phyloP scores from a whole-genome alignment of 148 eudicot species.

The Camellia granthamiana region DNA sequence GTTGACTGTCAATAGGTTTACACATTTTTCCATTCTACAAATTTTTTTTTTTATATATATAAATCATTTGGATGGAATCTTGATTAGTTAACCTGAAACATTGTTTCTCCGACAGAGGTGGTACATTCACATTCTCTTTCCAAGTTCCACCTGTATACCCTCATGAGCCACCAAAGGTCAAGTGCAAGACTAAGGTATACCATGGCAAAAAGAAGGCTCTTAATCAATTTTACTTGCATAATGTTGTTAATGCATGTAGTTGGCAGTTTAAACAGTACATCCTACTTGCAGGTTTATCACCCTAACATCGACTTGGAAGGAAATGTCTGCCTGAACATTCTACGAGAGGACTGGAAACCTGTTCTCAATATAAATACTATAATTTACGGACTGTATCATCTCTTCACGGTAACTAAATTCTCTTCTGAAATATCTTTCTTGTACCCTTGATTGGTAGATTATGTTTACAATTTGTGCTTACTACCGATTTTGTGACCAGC shows the following conservation, averaged over 20 bases:
- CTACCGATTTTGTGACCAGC: conserved; percentile 36
- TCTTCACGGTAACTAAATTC: conserved; percentile 64
- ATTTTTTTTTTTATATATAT: not conserved
- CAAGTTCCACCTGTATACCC: conserved; percentile 67
- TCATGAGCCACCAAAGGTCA: conserved; percentile 74
- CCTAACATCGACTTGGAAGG: conserved; percentile 44
- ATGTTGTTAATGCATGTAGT: not conserved
- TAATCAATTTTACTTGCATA: not conserved
- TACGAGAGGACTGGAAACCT: conserved; percentile 23
- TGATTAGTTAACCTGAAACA: not conserved
- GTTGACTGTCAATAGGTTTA: not conserved
- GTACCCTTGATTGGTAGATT: not conserved
- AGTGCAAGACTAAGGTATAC: conserved; percentile 66
- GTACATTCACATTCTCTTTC: conserved; percentile 52
- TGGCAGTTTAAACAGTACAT: not conserved
- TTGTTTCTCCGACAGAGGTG: conserved; percentile 41
- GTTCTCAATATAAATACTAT: conserved; percentile 81
- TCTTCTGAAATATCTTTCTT: not conserved
- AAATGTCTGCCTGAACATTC: too few species aligned
- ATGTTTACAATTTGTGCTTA: not conserved
- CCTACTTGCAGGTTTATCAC: conserved; percentile 63
- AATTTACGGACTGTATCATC: conserved; percentile 79
- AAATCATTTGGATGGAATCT: not conserved
- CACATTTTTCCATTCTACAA: not conserved
- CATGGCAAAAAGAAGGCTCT: not conserved